Evolutionary conservation across 805 yeast species (phyloP).

Genomic region (Blastobotrys chiropterorum): DNA sequence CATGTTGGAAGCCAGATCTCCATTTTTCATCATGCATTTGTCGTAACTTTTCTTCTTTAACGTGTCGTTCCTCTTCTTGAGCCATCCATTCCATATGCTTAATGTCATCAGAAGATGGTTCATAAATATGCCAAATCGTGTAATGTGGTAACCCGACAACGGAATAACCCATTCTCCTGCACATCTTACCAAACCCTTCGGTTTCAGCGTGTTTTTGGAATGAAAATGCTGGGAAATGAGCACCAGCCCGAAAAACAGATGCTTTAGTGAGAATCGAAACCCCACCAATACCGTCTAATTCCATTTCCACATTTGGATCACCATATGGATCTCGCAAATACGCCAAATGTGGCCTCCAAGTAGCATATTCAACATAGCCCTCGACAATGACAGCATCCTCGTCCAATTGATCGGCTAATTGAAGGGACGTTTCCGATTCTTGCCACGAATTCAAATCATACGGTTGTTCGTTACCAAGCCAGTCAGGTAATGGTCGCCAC

Average conservation of each 20-base stretch:
- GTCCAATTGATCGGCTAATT: conserved; percentile 47
- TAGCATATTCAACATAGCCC: conserved; percentile 94
- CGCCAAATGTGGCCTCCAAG: conserved; percentile 97
- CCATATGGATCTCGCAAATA: conserved; percentile 93
- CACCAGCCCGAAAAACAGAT: conserved; percentile 75
- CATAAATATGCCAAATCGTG: conserved; percentile 95
- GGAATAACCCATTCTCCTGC: conserved; percentile 77
- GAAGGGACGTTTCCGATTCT: conserved; percentile 68
- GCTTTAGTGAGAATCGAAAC: conserved; percentile 90
- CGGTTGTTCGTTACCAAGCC: conserved; percentile 86
- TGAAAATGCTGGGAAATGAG: conserved; percentile 95
- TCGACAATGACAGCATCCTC: conserved; percentile 97
- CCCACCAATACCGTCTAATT: conserved; percentile 95
- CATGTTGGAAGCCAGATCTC: conserved; percentile 73
- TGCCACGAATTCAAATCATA: conserved; percentile 97
- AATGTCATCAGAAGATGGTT: conserved; percentile 90
- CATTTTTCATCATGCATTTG: conserved; percentile 42
- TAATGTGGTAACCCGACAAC: conserved; percentile 94
- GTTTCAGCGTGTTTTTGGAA: conserved; percentile 96
- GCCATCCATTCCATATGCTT: conserved; percentile 53
- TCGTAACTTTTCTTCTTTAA: conserved; percentile 29
- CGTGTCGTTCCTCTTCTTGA: conserved; percentile 35
- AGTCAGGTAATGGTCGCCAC: conserved; percentile 95
- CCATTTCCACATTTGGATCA: conserved; percentile 80
- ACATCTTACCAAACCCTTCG: conserved; percentile 91